Evolutionary conservation across 306 rosid species (phyloP), one percentile per base, ranked within the genome.

Genomic region (Calophaca sinica): DNA sequence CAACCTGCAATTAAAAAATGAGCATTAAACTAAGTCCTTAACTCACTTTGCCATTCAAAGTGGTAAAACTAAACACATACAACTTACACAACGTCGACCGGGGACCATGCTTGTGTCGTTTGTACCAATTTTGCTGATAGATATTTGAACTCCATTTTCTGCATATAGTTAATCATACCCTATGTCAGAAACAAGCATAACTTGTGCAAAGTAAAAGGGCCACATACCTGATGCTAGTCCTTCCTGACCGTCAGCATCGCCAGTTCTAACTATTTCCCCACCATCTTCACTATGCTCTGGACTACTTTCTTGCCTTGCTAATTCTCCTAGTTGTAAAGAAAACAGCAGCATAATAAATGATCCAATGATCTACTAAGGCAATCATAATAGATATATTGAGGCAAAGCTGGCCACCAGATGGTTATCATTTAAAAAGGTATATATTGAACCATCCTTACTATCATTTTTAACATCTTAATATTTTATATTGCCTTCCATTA

Each of bases 11-110:
- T 52, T 74, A 58, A 68, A 79, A 82, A 86, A 77, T 44, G 77
- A 49, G 72, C 73, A 84, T 90, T 81, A 87, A 12, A 49, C 68
- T 82, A 78, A 88, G 84, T 81, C 81, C 87, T 74, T 66, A 75
- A 61, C 76, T 76, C 77, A 70, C 83, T 65, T 62, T 75, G 65
- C 76, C 83, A 82, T 81, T 82, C 75, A 85, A 70, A 76, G 80
- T 72, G 72, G 75, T 73, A 80, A 84, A 76, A 80, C 73, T 73
- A 87, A 91, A 90, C 96, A 94, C 98, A 94, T 94, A 91, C 98
- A 94, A 94, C 98, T 94, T 94, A 94, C 98, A 91, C 88, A 94
- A 88, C 93, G 90, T 81, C 90, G 96, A 94, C 93, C 96, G 28
- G 85, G 76, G 69, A 68, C 72, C 80, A 64, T 45, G 72, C 59